phyloP scores from a whole-genome alignment of 2,329 filamentous ascomycete genomes.

The Fusarium sacchari region DNA sequence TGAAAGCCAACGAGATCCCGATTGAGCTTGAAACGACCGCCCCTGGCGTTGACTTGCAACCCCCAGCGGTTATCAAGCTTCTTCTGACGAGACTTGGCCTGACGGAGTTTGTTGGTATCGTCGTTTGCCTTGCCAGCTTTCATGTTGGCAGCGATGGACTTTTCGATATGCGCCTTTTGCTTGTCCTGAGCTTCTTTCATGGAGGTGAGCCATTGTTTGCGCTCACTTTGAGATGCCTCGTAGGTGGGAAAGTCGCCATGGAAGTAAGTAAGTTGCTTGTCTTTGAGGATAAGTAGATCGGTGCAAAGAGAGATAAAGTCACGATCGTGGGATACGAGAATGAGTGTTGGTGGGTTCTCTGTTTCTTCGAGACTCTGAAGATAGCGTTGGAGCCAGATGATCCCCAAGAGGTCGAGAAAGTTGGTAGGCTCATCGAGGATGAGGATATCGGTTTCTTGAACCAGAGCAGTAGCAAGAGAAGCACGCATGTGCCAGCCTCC shows the following conservation, averaged over 20 bases:
- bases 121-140: conserved; percentile 79
- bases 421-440: conserved; percentile 91
- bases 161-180: conserved; percentile 82
- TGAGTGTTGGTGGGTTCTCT: conserved; percentile 69
- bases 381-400: conserved; percentile 85
- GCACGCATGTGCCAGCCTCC: conserved; percentile 82
- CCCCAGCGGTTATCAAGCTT: conserved; percentile 86
- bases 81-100: conserved; percentile 85
- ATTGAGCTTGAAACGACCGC: conserved; percentile 83
- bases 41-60: conserved; percentile 75
- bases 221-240: conserved; percentile 73
- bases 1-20: conserved; percentile 75
- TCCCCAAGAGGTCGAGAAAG: conserved; percentile 83
- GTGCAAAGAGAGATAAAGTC: conserved; percentile 82
- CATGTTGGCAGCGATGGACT: conserved; percentile 78
- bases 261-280: conserved; percentile 78
- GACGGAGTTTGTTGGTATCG: conserved; percentile 86
- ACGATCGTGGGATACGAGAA: conserved; percentile 86
- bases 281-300: conserved; percentile 79
- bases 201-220: conserved; percentile 72
- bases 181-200: conserved; percentile 87
- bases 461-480: conserved; percentile 71
- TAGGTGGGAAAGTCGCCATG: conserved; percentile 79
- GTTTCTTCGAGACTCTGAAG: conserved; percentile 66
- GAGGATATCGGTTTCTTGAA: conserved; percentile 79